These are phyloP conservation scores for Saccharomycopsis sp. DNA, from an alignment of 805 yeast genomes.

Conservation along the genomic window DNA sequence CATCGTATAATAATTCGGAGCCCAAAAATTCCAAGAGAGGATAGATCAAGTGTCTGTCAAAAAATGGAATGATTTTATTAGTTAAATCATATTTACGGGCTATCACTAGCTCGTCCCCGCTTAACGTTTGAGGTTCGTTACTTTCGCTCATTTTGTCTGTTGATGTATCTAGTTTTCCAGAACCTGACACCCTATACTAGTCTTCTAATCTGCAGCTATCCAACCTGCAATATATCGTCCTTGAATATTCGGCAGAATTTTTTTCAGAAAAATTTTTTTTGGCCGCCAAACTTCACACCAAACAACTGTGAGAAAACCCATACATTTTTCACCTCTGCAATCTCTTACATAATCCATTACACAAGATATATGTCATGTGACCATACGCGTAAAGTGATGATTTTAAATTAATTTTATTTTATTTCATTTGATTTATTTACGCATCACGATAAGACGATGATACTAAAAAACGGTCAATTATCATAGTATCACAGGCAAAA, in stretches of 20 bases:
- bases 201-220: neutral
- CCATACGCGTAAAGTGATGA: neutral
- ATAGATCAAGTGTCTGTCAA: slow-evolving; percentile 56
- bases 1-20: slow-evolving; percentile 38
- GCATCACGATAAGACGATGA: no score
- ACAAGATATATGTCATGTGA: neutral
- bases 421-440: neutral
- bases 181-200: neutral
- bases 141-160: slow-evolving; percentile 14
- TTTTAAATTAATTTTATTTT: neutral
- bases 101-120: slow-evolving; percentile 32
- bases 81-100: slow-evolving; percentile 51
- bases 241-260: neutral
- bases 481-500: no score
- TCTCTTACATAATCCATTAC: neutral
- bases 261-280: neutral
- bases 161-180: slow-evolving; percentile 20
- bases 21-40: slow-evolving; percentile 45
- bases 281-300: neutral
- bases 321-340: neutral
- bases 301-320: neutral
- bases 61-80: slow-evolving; percentile 45
- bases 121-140: slow-evolving; percentile 13
- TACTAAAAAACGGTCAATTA: no score
- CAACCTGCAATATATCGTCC: neutral